These are phyloP conservation scores for Amylostereum areolatum DNA, from an alignment of 1,284 basidiomycete species.

Conservation along the genomic window DNA sequence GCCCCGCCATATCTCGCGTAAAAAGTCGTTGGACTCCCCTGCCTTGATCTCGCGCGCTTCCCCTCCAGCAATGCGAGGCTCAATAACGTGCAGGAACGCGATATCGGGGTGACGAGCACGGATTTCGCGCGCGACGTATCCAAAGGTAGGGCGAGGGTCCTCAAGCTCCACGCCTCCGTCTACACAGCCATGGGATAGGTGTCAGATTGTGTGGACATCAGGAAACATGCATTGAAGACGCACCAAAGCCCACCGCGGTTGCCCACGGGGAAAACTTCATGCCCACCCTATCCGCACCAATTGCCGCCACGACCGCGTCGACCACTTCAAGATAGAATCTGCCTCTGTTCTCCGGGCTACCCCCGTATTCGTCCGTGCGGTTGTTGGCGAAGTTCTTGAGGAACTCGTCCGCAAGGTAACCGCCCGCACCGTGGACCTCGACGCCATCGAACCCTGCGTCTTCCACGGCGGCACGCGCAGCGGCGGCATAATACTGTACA, in stretches of 20 bases:
- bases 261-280: slow-evolving; percentile 39
- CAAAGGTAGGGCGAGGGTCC: slow-evolving; percentile 25
- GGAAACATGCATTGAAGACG: too few relatives aligned
- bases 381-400: slow-evolving; percentile 36
- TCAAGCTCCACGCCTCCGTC: too few relatives aligned
- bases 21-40: slow-evolving; percentile 19
- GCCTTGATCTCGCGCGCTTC: slow-evolving; percentile 4
- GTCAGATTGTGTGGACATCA: too few relatives aligned
- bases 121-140: slow-evolving; percentile 18
- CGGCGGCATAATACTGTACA: slow-evolving; percentile 13
- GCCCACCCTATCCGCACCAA: slow-evolving; percentile 25
- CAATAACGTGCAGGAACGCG: slow-evolving; percentile 35
- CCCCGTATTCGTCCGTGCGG: slow-evolving; percentile 56
- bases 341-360: slow-evolving; percentile 45
- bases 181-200: too few relatives aligned
- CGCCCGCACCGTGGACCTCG: slow-evolving; percentile 32
- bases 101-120: slow-evolving; percentile 28
- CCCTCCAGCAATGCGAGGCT: slow-evolving; percentile 22
- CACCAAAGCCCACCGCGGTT: not conserved
- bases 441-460: slow-evolving; percentile 27
- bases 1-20: slow-evolving; percentile 19
- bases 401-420: slow-evolving; percentile 36
- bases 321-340: slow-evolving; percentile 46
- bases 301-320: slow-evolving; percentile 20
- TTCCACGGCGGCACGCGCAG: slow-evolving; percentile 17